These are phyloP conservation scores for Rhizopogon vinicolor DNA, from an alignment of 768 basidiomycete genomes.

Conservation along the genomic window DNA sequence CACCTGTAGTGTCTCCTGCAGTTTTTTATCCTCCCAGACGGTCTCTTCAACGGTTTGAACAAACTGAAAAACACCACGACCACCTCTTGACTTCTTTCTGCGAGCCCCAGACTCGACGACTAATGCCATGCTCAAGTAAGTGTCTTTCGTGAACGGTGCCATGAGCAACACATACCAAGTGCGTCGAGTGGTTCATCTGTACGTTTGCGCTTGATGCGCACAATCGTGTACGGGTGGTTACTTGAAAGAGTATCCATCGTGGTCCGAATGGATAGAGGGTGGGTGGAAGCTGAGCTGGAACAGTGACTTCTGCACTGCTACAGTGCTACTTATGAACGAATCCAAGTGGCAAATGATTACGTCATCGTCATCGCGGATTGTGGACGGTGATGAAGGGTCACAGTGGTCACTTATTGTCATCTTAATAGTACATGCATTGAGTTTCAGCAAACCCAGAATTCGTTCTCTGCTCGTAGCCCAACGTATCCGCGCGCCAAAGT, in stretches of 20 bases:
- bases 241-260: constrained; percentile 17
- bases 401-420: no score
- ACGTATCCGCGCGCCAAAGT: no score
- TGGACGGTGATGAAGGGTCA: no score
- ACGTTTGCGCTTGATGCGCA: constrained; percentile 80
- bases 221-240: constrained; percentile 56
- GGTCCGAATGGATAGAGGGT: neutral
- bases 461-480: no score
- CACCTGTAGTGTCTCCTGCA: constrained; percentile 62
- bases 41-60: constrained; percentile 72
- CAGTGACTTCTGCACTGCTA: no score
- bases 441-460: no score
- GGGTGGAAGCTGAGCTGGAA: no score
- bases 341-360: no score
- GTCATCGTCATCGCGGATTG: no score
- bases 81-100: constrained; percentile 56
- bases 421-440: no score
- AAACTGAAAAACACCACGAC: constrained; percentile 68
- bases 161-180: constrained; percentile 47
- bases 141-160: constrained; percentile 8
- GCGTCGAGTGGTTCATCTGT: constrained; percentile 82
- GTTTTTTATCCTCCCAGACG: constrained; percentile 59
- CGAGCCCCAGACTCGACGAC: constrained; percentile 60
- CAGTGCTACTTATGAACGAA: no score
- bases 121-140: constrained; percentile 20